Base-by-base conservation (phyloP, 345 rosid species). In the Brassica rapa region DNA sequence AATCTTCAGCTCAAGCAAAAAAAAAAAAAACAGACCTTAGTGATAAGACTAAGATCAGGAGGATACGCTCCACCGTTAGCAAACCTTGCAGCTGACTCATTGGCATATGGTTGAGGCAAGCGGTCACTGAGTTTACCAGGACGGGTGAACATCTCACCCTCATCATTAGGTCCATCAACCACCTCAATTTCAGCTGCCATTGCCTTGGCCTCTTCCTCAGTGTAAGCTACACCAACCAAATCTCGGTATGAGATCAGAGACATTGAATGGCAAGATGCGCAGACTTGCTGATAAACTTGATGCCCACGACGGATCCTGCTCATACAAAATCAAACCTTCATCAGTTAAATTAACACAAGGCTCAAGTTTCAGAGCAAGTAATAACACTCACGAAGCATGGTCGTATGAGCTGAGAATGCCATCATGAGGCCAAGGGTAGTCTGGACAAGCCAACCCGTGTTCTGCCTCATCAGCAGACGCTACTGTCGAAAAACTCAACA, bases 51-150 rank as follows among this genome's bases (percentile, higher is more conserved):
- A 29, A 96, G 85, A 90, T 96, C 99, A 68, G 99, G 98, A 73
- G 99, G 99, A 87, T 96, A 93, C 4, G 99, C 99, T 80, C 99
- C 99, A 81, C 99, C 99, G 88, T 96, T 96, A 46, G 99, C 99
- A 88, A 93, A 96, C 86, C 97, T 91, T 77, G 99, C 99, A 7
- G 99, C 99, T 81, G 83, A 81, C 78, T 96, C 99, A 80, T 96
- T 96, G 0, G 91, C 14, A 79, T 96, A 96, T 57, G 99, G 98
- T 81, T 88, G 85, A 74, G 99, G 97, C 68, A 93, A 85, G 35
- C 96, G 98, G 86, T 93, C 99, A 65, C 98, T 91, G 78, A 96
- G 97, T 85, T 93, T 93, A 73, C 99, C 98, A 74, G 99, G 97
- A 73, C 99, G 97, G 5, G 93, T 86, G 81, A 89, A 96, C 99